phyloP scores from a whole-genome alignment of 2,329 filamentous ascomycete species.

The Simplicillium aogashimaense region DNA sequence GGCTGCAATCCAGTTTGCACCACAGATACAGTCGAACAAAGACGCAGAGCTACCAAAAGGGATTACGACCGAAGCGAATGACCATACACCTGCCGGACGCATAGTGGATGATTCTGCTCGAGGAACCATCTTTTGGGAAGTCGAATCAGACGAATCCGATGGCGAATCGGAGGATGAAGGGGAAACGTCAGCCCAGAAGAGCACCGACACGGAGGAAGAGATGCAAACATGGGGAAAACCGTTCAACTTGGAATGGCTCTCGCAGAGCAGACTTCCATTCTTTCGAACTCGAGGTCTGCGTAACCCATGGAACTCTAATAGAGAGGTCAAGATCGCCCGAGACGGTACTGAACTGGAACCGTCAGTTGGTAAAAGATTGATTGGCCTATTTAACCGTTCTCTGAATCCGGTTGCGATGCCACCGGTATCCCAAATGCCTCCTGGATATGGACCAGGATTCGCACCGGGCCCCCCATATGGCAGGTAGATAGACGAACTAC shows the following conservation, averaged over 20 bases:
- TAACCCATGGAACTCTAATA: slow-evolving; percentile 91
- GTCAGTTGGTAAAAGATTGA: slow-evolving; percentile 62
- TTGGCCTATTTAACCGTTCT: slow-evolving; percentile 64
- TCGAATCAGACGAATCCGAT: slow-evolving; percentile 48
- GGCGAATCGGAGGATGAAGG: slow-evolving; percentile 34
- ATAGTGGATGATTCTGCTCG: slow-evolving; percentile 89
- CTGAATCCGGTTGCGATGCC: background rate
- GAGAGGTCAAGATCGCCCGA: slow-evolving; percentile 91
- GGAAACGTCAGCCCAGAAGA: slow-evolving; percentile 25
- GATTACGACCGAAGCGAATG: slow-evolving; percentile 69
- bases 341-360: slow-evolving; percentile 92
- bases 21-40: slow-evolving; percentile 47
- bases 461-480: no score
- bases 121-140: slow-evolving; percentile 97
- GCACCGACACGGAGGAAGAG: slow-evolving; percentile 31
- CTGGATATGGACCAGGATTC: slow-evolving; percentile 17
- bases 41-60: slow-evolving; percentile 65
- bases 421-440: slow-evolving; percentile 9
- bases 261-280: slow-evolving; percentile 74
- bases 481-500: background rate
- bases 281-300: slow-evolving; percentile 78
- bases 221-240: slow-evolving; percentile 78
- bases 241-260: slow-evolving; percentile 85
- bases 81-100: slow-evolving; percentile 67
- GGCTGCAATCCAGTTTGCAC: slow-evolving; percentile 59